These are phyloP conservation scores for Populus hybrid DNA, from an alignment of 441 rosid species.

Conservation along the genomic window DNA sequence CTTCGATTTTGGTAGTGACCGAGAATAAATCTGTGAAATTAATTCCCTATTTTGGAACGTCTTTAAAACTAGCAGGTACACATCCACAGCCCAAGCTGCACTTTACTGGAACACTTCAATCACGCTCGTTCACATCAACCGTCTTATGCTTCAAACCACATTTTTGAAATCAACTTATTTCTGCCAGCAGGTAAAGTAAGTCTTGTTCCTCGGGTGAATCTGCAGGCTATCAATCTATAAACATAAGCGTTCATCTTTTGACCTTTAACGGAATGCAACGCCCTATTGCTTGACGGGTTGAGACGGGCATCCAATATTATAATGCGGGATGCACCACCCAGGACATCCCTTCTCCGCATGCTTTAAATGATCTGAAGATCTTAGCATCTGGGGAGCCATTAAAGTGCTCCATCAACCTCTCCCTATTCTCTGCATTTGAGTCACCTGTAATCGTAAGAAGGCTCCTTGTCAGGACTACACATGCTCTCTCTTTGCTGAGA, in stretches of 20 bases:
- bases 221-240: constrained; percentile 58
- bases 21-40: neutral
- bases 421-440: constrained; percentile 48
- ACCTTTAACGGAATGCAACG: constrained; percentile 73
- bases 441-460: constrained; percentile 65
- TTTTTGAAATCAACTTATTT: constrained; percentile 52
- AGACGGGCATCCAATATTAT: constrained; percentile 63
- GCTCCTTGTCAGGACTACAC: constrained; percentile 54
- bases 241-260: constrained; percentile 61
- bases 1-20: neutral
- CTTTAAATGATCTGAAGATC: constrained; percentile 74
- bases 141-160: constrained; percentile 63
- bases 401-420: constrained; percentile 53
- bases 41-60: neutral
- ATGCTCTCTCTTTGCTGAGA: constrained; percentile 34
- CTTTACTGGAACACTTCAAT: constrained; percentile 46
- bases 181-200: no score
- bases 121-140: constrained; percentile 38
- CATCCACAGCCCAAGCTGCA: neutral
- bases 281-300: constrained; percentile 71
- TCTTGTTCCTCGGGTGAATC: constrained; percentile 64
- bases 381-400: constrained; percentile 53
- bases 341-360: constrained; percentile 84
- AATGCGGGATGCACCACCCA: constrained; percentile 74
- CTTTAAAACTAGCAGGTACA: neutral